These are phyloP conservation scores for Trypanosoma congolense DNA, from an alignment of 208 protist genomes.

Conservation along the genomic window DNA sequence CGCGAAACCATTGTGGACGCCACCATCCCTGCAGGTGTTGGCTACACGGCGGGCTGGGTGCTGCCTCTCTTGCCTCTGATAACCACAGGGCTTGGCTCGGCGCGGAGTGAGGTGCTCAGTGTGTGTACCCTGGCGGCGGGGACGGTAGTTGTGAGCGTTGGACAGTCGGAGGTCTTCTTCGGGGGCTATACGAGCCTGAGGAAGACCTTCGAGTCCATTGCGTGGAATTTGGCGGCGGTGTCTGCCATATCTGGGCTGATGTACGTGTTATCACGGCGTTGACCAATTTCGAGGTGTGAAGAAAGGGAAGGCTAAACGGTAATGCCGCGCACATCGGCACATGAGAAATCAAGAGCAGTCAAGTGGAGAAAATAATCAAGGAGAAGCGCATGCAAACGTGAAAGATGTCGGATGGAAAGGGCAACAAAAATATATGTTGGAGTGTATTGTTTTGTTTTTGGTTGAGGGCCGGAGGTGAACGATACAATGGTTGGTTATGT, in stretches of 20 bases:
- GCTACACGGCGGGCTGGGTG: slow-evolving; percentile 41
- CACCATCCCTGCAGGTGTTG: slow-evolving; percentile 47
- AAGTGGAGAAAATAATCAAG: too few species aligned
- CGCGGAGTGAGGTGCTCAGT: slow-evolving; percentile 1
- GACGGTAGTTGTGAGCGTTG: slow-evolving; percentile 33
- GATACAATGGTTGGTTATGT: too few species aligned
- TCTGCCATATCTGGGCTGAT: slow-evolving; percentile 26
- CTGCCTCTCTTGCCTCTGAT: slow-evolving; percentile 32
- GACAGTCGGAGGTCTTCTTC: slow-evolving; percentile 74
- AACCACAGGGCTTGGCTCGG: neutral
- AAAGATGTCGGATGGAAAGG: too few species aligned
- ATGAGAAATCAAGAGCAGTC: too few species aligned
- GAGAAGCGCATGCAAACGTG: too few species aligned
- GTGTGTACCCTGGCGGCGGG: slow-evolving; percentile 23
- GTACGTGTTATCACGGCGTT: slow-evolving; percentile 23
- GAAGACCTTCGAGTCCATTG: slow-evolving; percentile 25
- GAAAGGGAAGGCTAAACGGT: neutral
- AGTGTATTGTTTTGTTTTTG: too few species aligned
- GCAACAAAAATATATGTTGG: too few species aligned
- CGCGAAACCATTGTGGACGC: slow-evolving; percentile 58
- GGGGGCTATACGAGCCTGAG: slow-evolving; percentile 54
- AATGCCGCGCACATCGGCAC: too few species aligned
- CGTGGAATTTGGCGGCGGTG: slow-evolving; percentile 35
- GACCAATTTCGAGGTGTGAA: neutral
- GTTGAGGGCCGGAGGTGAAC: too few species aligned